These are phyloP conservation scores for Hanseniaspora vineae DNA, from an alignment of 805 yeast genomes.

Conservation along the genomic window DNA sequence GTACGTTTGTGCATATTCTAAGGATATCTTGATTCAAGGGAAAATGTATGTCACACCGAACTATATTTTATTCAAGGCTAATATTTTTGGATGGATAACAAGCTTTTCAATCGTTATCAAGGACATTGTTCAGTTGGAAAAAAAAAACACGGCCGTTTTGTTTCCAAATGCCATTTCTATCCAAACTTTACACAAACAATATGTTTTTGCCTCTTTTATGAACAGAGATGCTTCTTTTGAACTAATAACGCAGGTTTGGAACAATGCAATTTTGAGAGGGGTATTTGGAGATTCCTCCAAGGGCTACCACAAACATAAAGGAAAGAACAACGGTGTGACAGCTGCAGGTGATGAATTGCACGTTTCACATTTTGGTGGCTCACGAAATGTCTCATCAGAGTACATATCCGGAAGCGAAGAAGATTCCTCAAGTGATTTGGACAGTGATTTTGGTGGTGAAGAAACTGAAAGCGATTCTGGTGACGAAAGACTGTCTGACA, in stretches of 20 bases:
- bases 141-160: slow-evolving; percentile 50
- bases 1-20: slow-evolving; percentile 50
- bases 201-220: slow-evolving; percentile 52
- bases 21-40: slow-evolving; percentile 59
- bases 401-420: neutral
- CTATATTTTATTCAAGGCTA: slow-evolving; percentile 50
- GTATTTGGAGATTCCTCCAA: neutral
- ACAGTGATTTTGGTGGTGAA: slow-evolving; percentile 9
- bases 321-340: neutral
- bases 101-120: slow-evolving; percentile 42
- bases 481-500: slow-evolving; percentile 10
- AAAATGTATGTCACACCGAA: slow-evolving; percentile 43
- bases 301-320: neutral
- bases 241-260: slow-evolving; percentile 51
- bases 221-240: slow-evolving; percentile 42
- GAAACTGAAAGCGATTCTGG: slow-evolving; percentile 11
- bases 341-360: slow-evolving; percentile 1
- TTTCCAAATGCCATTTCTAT: slow-evolving; percentile 60
- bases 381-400: slow-evolving; percentile 1
- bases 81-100: slow-evolving; percentile 56
- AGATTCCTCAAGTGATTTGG: neutral
- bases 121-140: slow-evolving; percentile 52
- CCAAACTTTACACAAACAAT: slow-evolving; percentile 48
- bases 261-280: slow-evolving; percentile 21
- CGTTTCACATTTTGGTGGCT: neutral